Base-by-base conservation (phyloP, 1,284 basidiomycete species). In the Puccinia sorghi region DNA sequence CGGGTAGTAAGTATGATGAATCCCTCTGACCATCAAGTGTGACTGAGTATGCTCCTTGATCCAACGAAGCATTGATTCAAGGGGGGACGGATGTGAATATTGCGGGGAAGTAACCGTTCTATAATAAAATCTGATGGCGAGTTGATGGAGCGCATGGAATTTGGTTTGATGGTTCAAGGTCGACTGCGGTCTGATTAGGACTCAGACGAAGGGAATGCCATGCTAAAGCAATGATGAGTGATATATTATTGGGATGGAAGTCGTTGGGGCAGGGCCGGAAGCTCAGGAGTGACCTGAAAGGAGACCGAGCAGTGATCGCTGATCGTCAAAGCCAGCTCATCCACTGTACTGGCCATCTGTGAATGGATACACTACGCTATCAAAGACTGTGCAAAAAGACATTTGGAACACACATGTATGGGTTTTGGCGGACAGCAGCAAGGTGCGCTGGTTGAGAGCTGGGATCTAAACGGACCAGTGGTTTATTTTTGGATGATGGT, bases 241-340 rank as follows among this genome's bases (percentile, higher is more conserved):
- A 15, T 12, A 22, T 32, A 59, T 59, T 25, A n/a, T 25, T 37
- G 11, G 25, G 12, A 11, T 25, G 57, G 57, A 37, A 59, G 17
- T 59, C 27, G 57, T 59, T 59, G 57, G 57, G 57, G 57, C 25
- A 59, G 3, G 50, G 13, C 20, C 5, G 50, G 50, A 52, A 37
- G 22, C 25, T 59, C 57, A 59, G 57, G 57, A 32, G 57, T 32
- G 27, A 17, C 13, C 27, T 59, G 57, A 59, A 27, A 59, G 57
- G 57, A 59, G 57, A 37, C 11, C 57, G 22, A 27, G 17, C 27
- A 25, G 32, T 32, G 57, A 59, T 59, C 57, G 57, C 32, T 37
- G 57, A 59, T 59, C 32, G 13, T 59, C 57, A 59, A 27, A 32
- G 25, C 32, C 57, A 32, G 37, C 57, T 59, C 57, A 59, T 59